Evolutionary conservation across 2,329 filamentous ascomycete species (phyloP).

Genomic region (Penicillium sp.): DNA sequence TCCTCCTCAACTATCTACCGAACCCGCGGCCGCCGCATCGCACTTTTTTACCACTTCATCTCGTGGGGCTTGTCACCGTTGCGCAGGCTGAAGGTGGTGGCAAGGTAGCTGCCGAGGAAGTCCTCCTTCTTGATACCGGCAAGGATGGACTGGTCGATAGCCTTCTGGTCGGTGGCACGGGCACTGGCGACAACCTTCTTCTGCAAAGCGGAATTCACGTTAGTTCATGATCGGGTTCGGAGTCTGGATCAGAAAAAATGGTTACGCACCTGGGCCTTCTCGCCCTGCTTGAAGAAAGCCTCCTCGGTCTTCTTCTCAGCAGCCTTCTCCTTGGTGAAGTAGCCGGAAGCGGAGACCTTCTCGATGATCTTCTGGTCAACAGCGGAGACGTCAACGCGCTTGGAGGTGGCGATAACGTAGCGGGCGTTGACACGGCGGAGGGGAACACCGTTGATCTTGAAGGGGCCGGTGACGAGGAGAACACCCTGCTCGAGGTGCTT

Average conservation of each 20-base stretch:
- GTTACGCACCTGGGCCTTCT: slow-evolving; percentile 86
- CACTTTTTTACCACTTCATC: slow-evolving; percentile 89
- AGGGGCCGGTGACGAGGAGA: slow-evolving; percentile 97
- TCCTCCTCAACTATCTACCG: slow-evolving; percentile 43
- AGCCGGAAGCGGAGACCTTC: slow-evolving; percentile 86
- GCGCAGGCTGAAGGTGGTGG: slow-evolving; percentile 95
- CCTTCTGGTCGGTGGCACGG: slow-evolving; percentile 96
- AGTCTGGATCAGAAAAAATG: neutral
- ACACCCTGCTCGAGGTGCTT: slow-evolving; percentile 97
- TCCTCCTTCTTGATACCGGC: slow-evolving; percentile 98
- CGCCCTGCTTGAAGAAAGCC: slow-evolving; percentile 98
- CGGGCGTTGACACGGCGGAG: slow-evolving; percentile 69
- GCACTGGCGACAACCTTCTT: slow-evolving; percentile 95
- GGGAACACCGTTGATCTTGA: slow-evolving; percentile 99
- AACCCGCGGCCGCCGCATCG: slow-evolving; percentile 40
- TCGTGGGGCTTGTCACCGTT: slow-evolving; percentile 99
- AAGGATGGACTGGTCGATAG: slow-evolving; percentile 93
- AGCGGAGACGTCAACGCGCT: slow-evolving; percentile 64
- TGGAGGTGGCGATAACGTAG: slow-evolving; percentile 54
- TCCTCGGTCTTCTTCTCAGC: slow-evolving; percentile 95
- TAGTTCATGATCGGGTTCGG: neutral
- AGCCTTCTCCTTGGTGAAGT: slow-evolving; percentile 95
- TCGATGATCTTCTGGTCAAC: slow-evolving; percentile 70
- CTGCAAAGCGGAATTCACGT: slow-evolving; percentile 51
- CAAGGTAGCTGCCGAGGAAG: slow-evolving; percentile 89